These are phyloP conservation scores for Ophiostoma tasmaniense DNA, from an alignment of 2,329 filamentous ascomycete species.

Conservation along the genomic window DNA sequence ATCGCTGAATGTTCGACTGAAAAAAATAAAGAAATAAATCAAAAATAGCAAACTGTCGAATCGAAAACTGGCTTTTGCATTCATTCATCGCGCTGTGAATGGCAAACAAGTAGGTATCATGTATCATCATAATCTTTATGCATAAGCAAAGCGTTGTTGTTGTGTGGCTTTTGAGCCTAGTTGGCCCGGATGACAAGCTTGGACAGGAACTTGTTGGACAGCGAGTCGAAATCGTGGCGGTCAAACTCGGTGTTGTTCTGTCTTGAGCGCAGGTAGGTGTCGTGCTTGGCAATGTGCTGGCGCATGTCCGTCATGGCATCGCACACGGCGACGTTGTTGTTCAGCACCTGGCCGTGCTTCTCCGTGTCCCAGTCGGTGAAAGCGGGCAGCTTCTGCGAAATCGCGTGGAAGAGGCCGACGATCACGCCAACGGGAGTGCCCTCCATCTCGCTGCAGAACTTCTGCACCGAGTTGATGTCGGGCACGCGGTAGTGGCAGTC, in stretches of 20 bases:
- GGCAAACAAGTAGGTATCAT: neutral
- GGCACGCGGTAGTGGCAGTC: slow-evolving; percentile 93
- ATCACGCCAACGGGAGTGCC: slow-evolving; percentile 92
- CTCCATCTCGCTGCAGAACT: slow-evolving; percentile 97
- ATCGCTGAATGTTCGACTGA: slow-evolving; percentile 25
- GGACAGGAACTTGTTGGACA: slow-evolving; percentile 95
- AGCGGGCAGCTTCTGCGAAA: slow-evolving; percentile 88
- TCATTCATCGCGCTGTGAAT: neutral
- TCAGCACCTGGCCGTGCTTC: slow-evolving; percentile 82
- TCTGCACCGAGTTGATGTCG: slow-evolving; percentile 73
- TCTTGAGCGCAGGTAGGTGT: slow-evolving; percentile 76
- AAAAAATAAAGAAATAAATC: slow-evolving; percentile 14
- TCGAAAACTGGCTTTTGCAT: neutral
- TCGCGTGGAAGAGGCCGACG: slow-evolving; percentile 92
- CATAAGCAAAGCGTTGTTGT: neutral
- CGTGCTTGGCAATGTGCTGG: slow-evolving; percentile 85
- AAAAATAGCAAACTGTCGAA: neutral
- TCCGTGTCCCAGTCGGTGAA: slow-evolving; percentile 91
- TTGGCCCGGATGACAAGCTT: slow-evolving; percentile 94
- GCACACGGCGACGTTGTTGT: slow-evolving; percentile 86
- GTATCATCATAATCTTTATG: slow-evolving; percentile 2
- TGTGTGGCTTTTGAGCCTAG: slow-evolving; percentile 41
- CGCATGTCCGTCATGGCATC: slow-evolving; percentile 95
- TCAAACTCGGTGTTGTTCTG: slow-evolving; percentile 69
- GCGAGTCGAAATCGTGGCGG: slow-evolving; percentile 82